Evolutionary conservation across 805 yeast genomes (phyloP).

Genomic region (Lipomyces yamadae): DNA sequence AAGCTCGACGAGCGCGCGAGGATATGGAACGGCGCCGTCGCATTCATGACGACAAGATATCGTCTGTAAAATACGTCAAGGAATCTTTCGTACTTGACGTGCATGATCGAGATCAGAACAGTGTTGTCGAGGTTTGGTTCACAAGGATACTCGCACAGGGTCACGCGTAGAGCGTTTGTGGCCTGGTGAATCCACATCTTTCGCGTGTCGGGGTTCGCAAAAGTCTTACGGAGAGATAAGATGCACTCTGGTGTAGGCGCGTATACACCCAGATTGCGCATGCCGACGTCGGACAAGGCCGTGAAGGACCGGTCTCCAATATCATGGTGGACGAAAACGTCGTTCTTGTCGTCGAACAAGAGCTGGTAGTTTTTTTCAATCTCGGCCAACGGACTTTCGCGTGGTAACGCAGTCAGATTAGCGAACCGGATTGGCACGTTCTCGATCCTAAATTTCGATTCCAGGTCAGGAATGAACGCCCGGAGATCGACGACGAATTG

Average conservation of each 20-base stretch:
- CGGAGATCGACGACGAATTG: conserved; percentile 33
- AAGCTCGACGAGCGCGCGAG: conserved; percentile 18
- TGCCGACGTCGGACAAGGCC: neutral
- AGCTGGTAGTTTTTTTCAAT: conserved; percentile 28
- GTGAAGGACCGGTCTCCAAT: conserved; percentile 24
- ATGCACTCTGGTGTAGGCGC: conserved; percentile 22
- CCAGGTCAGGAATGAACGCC: conserved; percentile 26
- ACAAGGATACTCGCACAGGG: conserved; percentile 35
- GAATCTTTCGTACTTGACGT: conserved; percentile 20
- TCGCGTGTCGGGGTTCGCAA: neutral
- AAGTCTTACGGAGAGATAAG: conserved; percentile 8
- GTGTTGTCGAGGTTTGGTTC: conserved; percentile 34
- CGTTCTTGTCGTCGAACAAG: conserved; percentile 19
- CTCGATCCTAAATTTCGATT: conserved; percentile 16
- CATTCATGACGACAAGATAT: conserved; percentile 24
- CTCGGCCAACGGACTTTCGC: neutral
- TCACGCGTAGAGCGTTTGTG: conserved; percentile 35
- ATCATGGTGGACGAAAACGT: conserved; percentile 25
- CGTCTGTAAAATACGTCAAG: conserved; percentile 19
- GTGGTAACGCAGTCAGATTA: conserved; percentile 17
- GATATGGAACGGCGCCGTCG: conserved; percentile 30
- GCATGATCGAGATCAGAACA: conserved; percentile 29
- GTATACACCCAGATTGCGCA: conserved; percentile 4
- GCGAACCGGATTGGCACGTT: conserved; percentile 22
- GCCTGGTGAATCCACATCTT: conserved; percentile 26